Base-by-base conservation (phyloP, 805 yeast genomes). In the Monosporozyma aquatica region DNA sequence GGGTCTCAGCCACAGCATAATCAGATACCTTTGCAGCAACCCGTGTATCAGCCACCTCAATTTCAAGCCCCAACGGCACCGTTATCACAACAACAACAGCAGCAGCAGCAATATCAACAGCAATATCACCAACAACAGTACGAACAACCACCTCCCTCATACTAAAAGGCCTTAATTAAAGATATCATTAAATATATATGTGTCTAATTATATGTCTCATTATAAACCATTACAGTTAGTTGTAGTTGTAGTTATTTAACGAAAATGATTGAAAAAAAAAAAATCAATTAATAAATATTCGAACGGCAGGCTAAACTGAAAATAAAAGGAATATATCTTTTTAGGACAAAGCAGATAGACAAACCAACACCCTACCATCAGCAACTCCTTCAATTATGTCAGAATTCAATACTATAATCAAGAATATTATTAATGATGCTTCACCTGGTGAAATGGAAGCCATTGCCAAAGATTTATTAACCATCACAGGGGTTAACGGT, bases 401-500 rank as follows among this genome's bases (percentile, higher is more conserved):
- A 10, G 43, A 54, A 27, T 59, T 60, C 42, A 56, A 55, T 30
- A 37, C 49, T 7, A 53, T 61, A 15, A 46, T 61, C 21, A 40
- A 46, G 24, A 56, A 55, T 30, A 52, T 61, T 25, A 50, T 61
- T n/a, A 41, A 48, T n/a, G 61, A 55, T 42, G 41, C 53, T 18
- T 65, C 67, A 20, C 57, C 64, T 13, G 67, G 65, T 26, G 69
- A 65, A 45, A 49, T 54, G n/a, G 44, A 49, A 32, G 54, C 59
- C 10, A 61, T 62, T 11, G 58, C 54, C 27, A 49, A 56, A 24
- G 79, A 76, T 46, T 57, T 78, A 43, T 65, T 66, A 37, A 55
- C 62, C 6, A 59, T 74, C 33, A 66, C 69, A 5, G 74, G 68
- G 11, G 66, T 61, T 32, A 61, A 64, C 49, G 51, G 68, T 46